Evolutionary conservation across 2,329 filamentous ascomycete species (phyloP), one percentile per base, ranked within the genome.

Genomic region (Ascochyta koolunga): DNA sequence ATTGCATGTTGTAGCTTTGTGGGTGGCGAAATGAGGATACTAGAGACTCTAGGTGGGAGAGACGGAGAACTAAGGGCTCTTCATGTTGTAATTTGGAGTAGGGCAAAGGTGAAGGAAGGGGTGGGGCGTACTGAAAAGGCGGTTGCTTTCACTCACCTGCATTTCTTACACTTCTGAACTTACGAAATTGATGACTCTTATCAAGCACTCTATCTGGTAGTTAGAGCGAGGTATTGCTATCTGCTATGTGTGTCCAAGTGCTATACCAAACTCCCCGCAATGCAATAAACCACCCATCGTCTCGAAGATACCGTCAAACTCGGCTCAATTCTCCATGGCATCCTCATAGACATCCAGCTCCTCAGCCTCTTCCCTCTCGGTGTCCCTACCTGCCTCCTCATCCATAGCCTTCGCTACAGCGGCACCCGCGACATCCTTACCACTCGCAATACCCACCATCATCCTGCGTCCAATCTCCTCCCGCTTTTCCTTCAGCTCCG

Each of bases 401-500:
- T 36, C 33, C 35, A 40, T 24, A 32, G 21, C 33, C 25, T 35
- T 21, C 1, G 36, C 49, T 4, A 39, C 40, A n/a, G 18, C 50
- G 5, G 21, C 43, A 31, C 19, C 8, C 19, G 4, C 27, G 3
- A 39, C 38, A 1, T 15, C 27, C 7, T 19, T 16, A 1, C 25
- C 37, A 1, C 50, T 37, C 19, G 2, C 10, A 24, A 46, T 32
- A 5, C 37, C 59, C 36, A 29, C 58, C 47, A 62, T n/a, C 52
- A 72, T 41, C 53, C 54, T 35, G 3, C 11, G 27, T 8, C 31
- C 48, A 15, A 52, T 4, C 21, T 16, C 43, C 39, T 48, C 39
- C 10, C 51, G 16, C 22, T 40, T 21, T 42, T 56, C 60, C 56
- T 33, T 58, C 31, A 80, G 70, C 15, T 66, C 45, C 69, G 15